These are phyloP conservation scores for Chrysanthemum lavandulifolium DNA, from an alignment of 129 eudicot species.

Conservation along the genomic window DNA sequence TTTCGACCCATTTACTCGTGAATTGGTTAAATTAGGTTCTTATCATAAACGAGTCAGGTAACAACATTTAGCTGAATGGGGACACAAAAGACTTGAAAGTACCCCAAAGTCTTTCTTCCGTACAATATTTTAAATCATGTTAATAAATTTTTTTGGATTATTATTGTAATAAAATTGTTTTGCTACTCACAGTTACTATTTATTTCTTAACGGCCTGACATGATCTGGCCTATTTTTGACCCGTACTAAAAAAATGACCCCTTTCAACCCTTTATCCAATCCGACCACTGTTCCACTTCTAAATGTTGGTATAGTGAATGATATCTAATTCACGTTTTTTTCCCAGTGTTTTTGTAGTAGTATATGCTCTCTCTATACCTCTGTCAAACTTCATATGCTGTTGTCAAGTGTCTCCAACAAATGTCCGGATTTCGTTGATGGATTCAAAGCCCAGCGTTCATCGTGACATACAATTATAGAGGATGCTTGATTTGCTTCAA, in stretches of 20 bases:
- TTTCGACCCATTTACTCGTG: neutral
- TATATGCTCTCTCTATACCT: constrained; percentile 15
- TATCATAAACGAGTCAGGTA: neutral
- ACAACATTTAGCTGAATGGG: neutral
- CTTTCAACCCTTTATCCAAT: neutral
- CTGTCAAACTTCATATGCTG: constrained; percentile 20
- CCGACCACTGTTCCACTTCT: neutral
- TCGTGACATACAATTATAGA: neutral
- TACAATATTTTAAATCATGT: neutral
- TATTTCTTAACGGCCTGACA: neutral
- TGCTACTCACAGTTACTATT: neutral
- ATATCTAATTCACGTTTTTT: neutral
- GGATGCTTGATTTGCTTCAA: constrained; percentile 13
- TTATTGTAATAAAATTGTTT: neutral
- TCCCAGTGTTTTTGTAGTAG: constrained; percentile 9
- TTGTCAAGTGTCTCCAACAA: constrained; percentile 9
- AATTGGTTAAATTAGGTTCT: neutral
- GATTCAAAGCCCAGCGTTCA: neutral
- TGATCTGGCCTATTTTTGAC: neutral
- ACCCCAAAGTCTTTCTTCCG: neutral
- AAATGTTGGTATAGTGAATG: neutral
- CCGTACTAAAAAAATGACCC: neutral
- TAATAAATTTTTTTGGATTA: neutral
- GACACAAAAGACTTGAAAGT: neutral
- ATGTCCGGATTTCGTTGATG: neutral